Conservation (phyloP, 2,329 filamentous ascomycete genomes). For the Ophiostoma ulmi region DNA sequence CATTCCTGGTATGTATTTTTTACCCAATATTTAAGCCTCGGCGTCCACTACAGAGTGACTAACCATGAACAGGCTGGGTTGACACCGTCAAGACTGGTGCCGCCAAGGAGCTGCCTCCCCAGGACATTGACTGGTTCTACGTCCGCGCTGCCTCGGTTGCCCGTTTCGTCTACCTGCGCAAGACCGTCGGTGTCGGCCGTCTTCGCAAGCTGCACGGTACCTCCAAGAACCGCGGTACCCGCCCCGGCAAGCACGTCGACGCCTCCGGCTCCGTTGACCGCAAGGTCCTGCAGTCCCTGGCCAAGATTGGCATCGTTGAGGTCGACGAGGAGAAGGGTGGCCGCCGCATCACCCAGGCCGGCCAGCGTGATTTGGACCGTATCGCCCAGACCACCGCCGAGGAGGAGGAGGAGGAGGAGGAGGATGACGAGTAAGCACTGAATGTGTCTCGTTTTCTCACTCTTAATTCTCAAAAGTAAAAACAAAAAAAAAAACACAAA, state of each 20-base stretch:
- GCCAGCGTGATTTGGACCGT: constrained; percentile 98
- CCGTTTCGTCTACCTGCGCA: constrained; percentile 98
- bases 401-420: constrained; percentile 58
- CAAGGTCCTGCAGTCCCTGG: constrained; percentile 93
- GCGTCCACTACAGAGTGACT: background rate
- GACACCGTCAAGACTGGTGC: constrained; percentile 98
- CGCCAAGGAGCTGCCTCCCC: constrained; percentile 94
- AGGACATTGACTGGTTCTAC: constrained; percentile 97
- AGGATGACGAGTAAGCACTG: constrained; percentile 52
- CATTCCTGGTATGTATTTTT: constrained; percentile 62
- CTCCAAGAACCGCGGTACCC: constrained; percentile 92
- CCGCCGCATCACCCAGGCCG: constrained; percentile 94
- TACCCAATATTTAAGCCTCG: background rate
- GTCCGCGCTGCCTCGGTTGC: constrained; percentile 88
- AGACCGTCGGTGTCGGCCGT: constrained; percentile 95
- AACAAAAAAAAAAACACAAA: background rate
- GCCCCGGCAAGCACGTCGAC: constrained; percentile 91
- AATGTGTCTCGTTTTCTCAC: constrained; percentile 31
- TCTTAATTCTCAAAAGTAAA: background rate
- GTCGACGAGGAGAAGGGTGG: constrained; percentile 97
- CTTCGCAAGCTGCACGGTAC: constrained; percentile 88
- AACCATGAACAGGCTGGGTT: constrained; percentile 69
- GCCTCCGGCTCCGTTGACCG: constrained; percentile 94
- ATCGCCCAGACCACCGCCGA: constrained; percentile 77
- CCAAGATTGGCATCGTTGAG: constrained; percentile 99